Evolutionary conservation across 805 yeast genomes (phyloP), one percentile per base, ranked within the genome.

Genomic region (Saccharomycopsis selenospora): DNA sequence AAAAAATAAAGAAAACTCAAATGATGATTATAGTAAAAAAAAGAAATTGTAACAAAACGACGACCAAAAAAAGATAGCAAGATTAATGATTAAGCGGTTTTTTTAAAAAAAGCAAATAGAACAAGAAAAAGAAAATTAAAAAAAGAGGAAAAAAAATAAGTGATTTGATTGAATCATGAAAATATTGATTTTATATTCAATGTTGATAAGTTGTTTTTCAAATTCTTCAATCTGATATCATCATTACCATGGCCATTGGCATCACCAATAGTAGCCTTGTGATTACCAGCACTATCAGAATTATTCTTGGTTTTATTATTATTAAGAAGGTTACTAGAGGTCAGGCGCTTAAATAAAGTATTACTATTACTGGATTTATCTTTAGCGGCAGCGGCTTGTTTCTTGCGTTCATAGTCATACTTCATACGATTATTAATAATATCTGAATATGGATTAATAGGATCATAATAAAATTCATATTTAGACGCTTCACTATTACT

Each of bases 401-500:
- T 33, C 17, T 33, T 33, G 8, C 38, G 38, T 14, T 33, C 38
- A 20, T 33, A 68, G 45, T 38, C 36, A 30, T 47, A 50, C 17
- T 48, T 50, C 20, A 36, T 38, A 18, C 54, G 13, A 38, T 50
- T 50, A 26, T 47, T 48, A 22, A 50, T 47, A 25, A 50, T 50
- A 28, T 50, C 54, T 20, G 51, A 43, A 30, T 50, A 50, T 27
- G 54, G 54, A 27, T 50, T 50, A 7, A 36, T 50, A 23, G 51
- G 46, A 27, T 50, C 51, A 29, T 43, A 48, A 43, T 47, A 50
- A 42, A 46, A 49, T 6, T 33, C 38, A 20, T 33, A 33, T 33
- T 33, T 33, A 14, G 38, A 14, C 6, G 38, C n/a, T 6, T 33
- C 38, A 5, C 38, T 20, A 20, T 33, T 20, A 20, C 17, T 33